Evolutionary conservation across 306 rosid genomes (phyloP), one percentile per base, ranked within the genome.

Genomic region (Urtica urens): DNA sequence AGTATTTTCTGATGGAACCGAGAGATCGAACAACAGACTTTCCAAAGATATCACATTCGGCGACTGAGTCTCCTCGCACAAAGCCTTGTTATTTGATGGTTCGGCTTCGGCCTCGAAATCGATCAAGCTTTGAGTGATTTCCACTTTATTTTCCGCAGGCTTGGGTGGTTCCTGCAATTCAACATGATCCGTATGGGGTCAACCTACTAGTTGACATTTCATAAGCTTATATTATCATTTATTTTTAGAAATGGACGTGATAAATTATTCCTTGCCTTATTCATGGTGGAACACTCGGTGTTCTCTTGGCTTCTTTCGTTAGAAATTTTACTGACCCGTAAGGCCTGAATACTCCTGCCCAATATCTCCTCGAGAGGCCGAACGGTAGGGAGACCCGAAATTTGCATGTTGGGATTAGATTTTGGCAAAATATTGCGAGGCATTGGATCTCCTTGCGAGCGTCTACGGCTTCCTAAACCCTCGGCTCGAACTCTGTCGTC

Each of bases 401-500:
- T 57, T 1, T 63, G 68, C 30, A 22, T 40, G 55, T 46, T 76
- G 50, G 61, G 71, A 12, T 33, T 66, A 16, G 50, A 53, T 7
- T 66, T 64, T 30, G 70, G 26, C 45, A 67, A 24, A 66, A 42
- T 53, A 34, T 46, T 64, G 42, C 12, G 60, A 23, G 59, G 20
- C 78, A 59, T 76, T 55, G 67, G 54, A 51, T 69, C 86, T 53
- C 67, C 51, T 43, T 19, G 69, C 28, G 74, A 18, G 26, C 57
- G 39, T 52, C 75, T 70, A 14, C 64, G 62, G 49, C 25, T 62
- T 66, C 52, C 76, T 27, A 5, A 31, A 7, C 66, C 73, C 2
- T 73, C 74, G 4, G 75, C 94, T 55, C 77, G 57, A 59, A 82
- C 59, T 66, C 95, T 72, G 58, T 90, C 76, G 67, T 90, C 99